Base-by-base conservation (phyloP, 768 basidiomycete genomes). In the Lactarius vividus region DNA sequence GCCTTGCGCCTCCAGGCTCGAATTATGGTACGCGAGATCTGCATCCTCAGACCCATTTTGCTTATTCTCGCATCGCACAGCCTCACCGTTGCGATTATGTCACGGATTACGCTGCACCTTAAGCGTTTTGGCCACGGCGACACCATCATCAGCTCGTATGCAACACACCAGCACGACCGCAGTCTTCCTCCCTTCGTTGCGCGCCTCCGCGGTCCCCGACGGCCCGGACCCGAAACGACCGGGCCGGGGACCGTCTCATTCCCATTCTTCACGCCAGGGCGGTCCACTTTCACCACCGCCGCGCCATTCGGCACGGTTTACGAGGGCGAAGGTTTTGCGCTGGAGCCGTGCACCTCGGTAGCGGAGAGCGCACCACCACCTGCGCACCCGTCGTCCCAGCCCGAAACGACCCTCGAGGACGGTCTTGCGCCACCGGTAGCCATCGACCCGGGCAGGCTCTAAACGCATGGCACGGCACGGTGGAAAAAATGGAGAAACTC, bases 31-130 rank as follows among this genome's bases (percentile, higher is more conserved):
- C 10, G 55, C 35, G n/a, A 13, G n/a, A 15, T 28, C 33, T 18
- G 4, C n/a, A 16, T 8, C 26, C 5, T 6, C 29, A 5, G 16
- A 16, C 23, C 26, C 40, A 3, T 35, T 6, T 35, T 2, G 4
- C 31, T 62, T 16, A 54, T 23, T 28, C 4, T 11, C 23, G 3
- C 10, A 9, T 20, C 3, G 16, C 31, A 1, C 26, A 65, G 65
- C 15, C 23, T 72, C 33, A 71, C 82, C 75, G 84, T 88, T 13
- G 79, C 85, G 0, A 88, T 88, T 84, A 86, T 88, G 81, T 87
- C 85, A 3, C 81, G 87, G 9, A 88, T 88, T 57, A 88, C 87
- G 1, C 79, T 88, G 29, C 84, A 83, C 72, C 78, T 88, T 11
- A 55, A 26, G 13, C 33, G 63, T 2, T 59, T 54, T 23, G 49